Percentiles rank a stretch among this genome's conserved stretches.
Conservation (phyloP, 257 asterid genomes). For the Handroanthus guayacan region DNA sequence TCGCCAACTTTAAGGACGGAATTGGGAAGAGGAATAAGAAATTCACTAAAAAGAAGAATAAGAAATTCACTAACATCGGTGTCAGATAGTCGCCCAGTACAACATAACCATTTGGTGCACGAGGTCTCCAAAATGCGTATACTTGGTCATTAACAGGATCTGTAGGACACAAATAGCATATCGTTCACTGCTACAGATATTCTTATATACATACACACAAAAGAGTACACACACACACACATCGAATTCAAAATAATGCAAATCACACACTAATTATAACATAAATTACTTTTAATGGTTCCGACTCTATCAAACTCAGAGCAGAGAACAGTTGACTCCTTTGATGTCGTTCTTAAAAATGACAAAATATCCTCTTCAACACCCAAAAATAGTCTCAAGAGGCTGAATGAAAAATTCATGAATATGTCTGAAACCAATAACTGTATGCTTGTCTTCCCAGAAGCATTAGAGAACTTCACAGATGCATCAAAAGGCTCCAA, state of each 20-base stretch:
- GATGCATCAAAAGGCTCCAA: slow-evolving; percentile 96
- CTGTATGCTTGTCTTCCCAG: slow-evolving; percentile 77
- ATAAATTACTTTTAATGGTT: slow-evolving; percentile 67
- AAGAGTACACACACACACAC: neutral
- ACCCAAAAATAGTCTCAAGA: slow-evolving; percentile 82
- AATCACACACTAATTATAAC: slow-evolving; percentile 5
- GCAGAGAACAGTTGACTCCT: slow-evolving; percentile 80
- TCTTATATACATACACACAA: neutral
- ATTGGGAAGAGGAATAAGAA: slow-evolving; percentile 23
- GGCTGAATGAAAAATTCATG: slow-evolving; percentile 96
- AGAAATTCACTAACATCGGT: slow-evolving; percentile 72
- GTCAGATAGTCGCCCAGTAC: slow-evolving; percentile 93
- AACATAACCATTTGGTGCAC: slow-evolving; percentile 96
- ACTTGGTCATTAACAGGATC: slow-evolving; percentile 62
- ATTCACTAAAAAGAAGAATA: slow-evolving; percentile 50
- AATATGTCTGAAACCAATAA: slow-evolving; percentile 83
- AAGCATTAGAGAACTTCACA: slow-evolving; percentile 62
- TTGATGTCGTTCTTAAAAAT: slow-evolving; percentile 84
- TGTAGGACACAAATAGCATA: slow-evolving; percentile 39
- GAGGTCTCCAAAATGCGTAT: slow-evolving; percentile 95
- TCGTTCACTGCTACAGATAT: slow-evolving; percentile 28
- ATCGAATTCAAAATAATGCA: slow-evolving; percentile 19
- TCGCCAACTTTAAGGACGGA: slow-evolving; percentile 23
- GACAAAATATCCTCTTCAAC: slow-evolving; percentile 94
- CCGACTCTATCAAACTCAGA: slow-evolving; percentile 93